Percentiles rank a stretch among this genome's conserved stretches.
Evolutionary conservation across 2,329 filamentous ascomycete genomes (phyloP).

Genomic region (Apiospora marii): DNA sequence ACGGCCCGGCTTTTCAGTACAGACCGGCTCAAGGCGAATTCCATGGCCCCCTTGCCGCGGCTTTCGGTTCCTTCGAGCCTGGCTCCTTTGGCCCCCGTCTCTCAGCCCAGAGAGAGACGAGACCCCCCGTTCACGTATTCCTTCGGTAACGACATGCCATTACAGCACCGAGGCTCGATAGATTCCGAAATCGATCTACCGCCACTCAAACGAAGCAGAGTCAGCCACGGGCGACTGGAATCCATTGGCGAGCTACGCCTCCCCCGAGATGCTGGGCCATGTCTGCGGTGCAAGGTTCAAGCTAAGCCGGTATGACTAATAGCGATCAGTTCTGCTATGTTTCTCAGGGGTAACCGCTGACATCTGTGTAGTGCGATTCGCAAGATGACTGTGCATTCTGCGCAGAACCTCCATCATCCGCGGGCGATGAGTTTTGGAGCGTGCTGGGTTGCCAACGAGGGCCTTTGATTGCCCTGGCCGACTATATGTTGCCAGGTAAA

Average conservation of each 20-base stretch:
- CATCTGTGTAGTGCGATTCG: conserved; percentile 56
- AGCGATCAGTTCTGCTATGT: conserved; percentile 4
- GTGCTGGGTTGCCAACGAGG: conserved; percentile 60
- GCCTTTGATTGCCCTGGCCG: conserved; percentile 54
- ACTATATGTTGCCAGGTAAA: conserved; percentile 59
- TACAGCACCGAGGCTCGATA: conserved; percentile 47
- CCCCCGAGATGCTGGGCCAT: conserved; percentile 56
- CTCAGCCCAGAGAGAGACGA: conserved; percentile 48
- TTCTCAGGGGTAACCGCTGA: conserved; percentile 31
- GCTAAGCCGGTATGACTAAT: conserved; percentile 52
- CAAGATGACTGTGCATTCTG: conserved; percentile 59
- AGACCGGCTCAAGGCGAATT: conserved; percentile 45
- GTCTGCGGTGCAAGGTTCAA: conserved; percentile 59
- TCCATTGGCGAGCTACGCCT: conserved; percentile 65
- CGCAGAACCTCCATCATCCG: conserved; percentile 45
- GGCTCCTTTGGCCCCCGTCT: conserved; percentile 45
- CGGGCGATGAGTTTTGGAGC: conserved; percentile 55
- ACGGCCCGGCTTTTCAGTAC: conserved; percentile 38
- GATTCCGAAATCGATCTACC: conserved; percentile 62
- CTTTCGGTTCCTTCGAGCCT: conserved; percentile 45
- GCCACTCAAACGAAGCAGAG: conserved; percentile 61
- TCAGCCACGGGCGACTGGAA: conserved; percentile 60
- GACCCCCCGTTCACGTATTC: conserved; percentile 52
- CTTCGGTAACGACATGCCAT: conserved; percentile 49
- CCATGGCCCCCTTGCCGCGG: conserved; percentile 51